A percentile compares a stretch with the other conserved stretches of the same genome.
phyloP scores from a whole-genome alignment of 768 basidiomycete genomes.

The Naganishia vaughanmartiniae region DNA sequence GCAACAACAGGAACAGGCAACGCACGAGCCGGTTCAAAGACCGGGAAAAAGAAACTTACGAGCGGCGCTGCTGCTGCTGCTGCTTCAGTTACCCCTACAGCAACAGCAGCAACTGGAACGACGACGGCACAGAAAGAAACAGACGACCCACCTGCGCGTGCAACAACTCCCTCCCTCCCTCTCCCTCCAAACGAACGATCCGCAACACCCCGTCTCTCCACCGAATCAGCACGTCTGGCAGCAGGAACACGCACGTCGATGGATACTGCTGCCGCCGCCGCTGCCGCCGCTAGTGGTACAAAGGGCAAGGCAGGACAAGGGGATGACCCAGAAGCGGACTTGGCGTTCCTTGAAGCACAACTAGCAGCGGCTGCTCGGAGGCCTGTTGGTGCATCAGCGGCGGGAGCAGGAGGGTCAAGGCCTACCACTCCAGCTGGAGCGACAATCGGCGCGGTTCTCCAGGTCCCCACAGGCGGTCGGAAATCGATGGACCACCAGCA shows the following conservation, averaged over 20 bases:
- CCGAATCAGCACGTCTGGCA: neutral
- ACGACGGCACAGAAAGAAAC: conserved; percentile 9
- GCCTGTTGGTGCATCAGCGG: conserved; percentile 67
- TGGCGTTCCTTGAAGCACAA: conserved; percentile 87
- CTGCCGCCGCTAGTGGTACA: neutral
- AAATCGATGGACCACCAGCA: conserved; percentile 57
- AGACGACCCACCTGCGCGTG: neutral
- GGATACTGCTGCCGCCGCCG: conserved; percentile 30
- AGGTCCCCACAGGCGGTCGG: conserved; percentile 33
- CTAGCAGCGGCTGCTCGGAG: conserved; percentile 64
- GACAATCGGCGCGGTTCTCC: conserved; percentile 29
- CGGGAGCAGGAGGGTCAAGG: conserved; percentile 58
- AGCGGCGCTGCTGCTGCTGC: neutral
- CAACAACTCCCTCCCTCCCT: neutral
- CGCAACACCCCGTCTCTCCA: neutral
- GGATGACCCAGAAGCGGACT: conserved; percentile 50
- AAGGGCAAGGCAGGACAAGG: neutral
- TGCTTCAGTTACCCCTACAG: no score
- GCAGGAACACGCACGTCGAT: conserved; percentile 35
- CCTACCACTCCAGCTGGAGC: conserved; percentile 42
- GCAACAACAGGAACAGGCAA: neutral
- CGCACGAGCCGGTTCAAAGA: neutral
- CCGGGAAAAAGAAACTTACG: conserved; percentile 13
- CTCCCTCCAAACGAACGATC: neutral
- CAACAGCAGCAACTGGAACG: neutral